Evolutionary conservation across 2,329 filamentous ascomycete genomes (phyloP), one percentile per base, ranked within the genome.

Genomic region (Septoria linicola): DNA sequence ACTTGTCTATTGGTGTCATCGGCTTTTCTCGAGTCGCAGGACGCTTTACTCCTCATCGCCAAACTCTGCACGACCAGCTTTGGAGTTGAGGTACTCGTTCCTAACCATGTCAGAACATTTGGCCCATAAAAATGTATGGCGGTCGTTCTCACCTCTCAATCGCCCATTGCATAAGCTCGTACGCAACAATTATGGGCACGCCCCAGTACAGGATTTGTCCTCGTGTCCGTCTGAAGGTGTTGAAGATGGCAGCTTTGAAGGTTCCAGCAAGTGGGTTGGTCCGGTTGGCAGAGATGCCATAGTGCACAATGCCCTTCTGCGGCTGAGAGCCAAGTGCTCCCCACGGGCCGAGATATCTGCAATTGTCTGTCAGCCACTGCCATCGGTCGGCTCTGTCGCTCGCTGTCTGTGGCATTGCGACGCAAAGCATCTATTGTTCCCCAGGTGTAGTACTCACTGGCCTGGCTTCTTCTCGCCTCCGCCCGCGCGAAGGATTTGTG

Each of bases 91-190:
- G 75, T 87, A 89, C 70, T 89, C 79, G 76, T 89, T 90, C 74
- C 87, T 90, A 34, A 39, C 59, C 6, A 6, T 16, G 36, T 55
- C 39, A 58, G 34, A 23, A 49, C 47, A 11, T 40, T 45, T 10
- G 8, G 6, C 8, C 16, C 16, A 20, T 13, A 19, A 10, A 8
- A 17, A 20, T 21, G 16, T 3, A 39, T 8, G 4, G 17, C 20
- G 17, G 36, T 17, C 16, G 20, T 16, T 8, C 84, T 65, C 81
- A 97, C 93, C 84, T 83, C 76, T 96, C 85, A 67, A 82, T 85
- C 61, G 93, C 92, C 93, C 93, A 99, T 70, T 87, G 76, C 85
- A 97, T 88, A 61, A 83, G 70, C 69, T 84, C 83, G 78, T 97
- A 99, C 62, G 81, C 90, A 62, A 79, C 72, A 59, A 93, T 66